These are phyloP conservation scores for Grigorovia yakushimaensis DNA, from an alignment of 805 yeast genomes.

Conservation along the genomic window DNA sequence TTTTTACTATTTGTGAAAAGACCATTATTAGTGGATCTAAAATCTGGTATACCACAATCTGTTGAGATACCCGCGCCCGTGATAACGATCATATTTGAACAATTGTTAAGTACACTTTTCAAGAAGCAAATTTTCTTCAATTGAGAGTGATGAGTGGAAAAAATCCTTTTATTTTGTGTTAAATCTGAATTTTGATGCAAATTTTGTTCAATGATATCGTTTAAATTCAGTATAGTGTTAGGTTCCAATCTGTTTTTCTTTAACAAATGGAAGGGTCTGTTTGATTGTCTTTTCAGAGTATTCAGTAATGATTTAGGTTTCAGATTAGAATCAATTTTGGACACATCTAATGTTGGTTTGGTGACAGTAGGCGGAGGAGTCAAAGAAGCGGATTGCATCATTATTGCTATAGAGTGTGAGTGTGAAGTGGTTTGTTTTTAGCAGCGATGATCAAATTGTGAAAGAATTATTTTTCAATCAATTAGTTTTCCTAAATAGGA, in stretches of 20 bases:
- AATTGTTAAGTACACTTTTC: constrained; percentile 41
- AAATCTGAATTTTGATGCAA: background rate
- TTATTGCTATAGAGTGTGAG: too few species aligned
- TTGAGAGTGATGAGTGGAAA: background rate
- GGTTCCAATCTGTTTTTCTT: constrained; percentile 34
- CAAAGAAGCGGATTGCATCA: background rate
- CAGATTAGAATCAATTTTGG: background rate
- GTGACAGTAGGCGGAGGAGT: constrained; percentile 14
- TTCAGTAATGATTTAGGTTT: constrained; percentile 16
- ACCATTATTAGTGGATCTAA: constrained; percentile 70
- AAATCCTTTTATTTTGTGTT: background rate
- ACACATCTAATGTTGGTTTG: too few species aligned
- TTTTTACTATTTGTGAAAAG: constrained; percentile 41
- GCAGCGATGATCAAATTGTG: too few species aligned
- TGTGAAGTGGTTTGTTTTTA: too few species aligned
- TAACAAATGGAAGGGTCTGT: constrained; percentile 3
- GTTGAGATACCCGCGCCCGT: constrained; percentile 92
- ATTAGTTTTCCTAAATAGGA: too few species aligned
- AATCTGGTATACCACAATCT: constrained; percentile 84
- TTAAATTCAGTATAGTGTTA: constrained; percentile 36
- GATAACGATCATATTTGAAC: constrained; percentile 52
- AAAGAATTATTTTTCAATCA: too few species aligned
- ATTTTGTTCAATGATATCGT: constrained; percentile 8
- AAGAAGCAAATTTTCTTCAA: constrained; percentile 35
- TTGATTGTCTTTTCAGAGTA: constrained; percentile 6